Evolutionary conservation across 2,329 filamentous ascomycete genomes (phyloP), one percentile per base, ranked within the genome.

Genomic region (Ascosphaera apis): DNA sequence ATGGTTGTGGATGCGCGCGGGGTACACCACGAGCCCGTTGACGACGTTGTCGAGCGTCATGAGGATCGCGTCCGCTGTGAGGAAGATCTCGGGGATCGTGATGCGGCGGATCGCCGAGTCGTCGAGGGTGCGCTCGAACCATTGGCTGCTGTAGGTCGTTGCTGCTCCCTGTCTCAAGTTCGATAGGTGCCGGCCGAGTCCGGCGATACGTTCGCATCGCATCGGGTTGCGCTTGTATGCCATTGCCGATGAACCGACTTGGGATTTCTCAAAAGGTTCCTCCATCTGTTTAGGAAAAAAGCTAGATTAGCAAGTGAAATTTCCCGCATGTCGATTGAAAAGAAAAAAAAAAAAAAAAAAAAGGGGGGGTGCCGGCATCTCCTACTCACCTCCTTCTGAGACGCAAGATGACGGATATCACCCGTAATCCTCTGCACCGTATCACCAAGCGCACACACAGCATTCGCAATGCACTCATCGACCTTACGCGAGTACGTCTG

Each of bases 351-450:
- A n/a, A n/a, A n/a, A n/a, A n/a, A n/a, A n/a, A n/a, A n/a, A n/a
- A n/a, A n/a, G n/a, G n/a, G n/a, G n/a, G n/a, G n/a, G n/a, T n/a
- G n/a, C n/a, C n/a, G n/a, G n/a, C n/a, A n/a, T n/a, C n/a, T n/a
- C n/a, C n/a, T n/a, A n/a, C n/a, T n/a, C n/a, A n/a, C n/a, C n/a
- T 91, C 81, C 63, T 92, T 91, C 57, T 72, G 67, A 48, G 67
- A 63, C 4, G 76, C 75, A 34, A 86, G 61, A 49, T 80, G 74
- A 34, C 78, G 66, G 44, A 88, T 77, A 47, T 86, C 78, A 33
- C 66, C 65, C 34, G 70, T 68, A 41, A 91, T 84, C 40, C 75
- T 70, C 49, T 80, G 68, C 17, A 35, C 72, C 0, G 80, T 81
- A n/a, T 80, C 67, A 16, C 79, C 83, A 36, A 92, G 72, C 1